Evolutionary conservation across 1,284 basidiomycete genomes (phyloP), one percentile per base, ranked within the genome.

Genomic region (Ustilago nuda): DNA sequence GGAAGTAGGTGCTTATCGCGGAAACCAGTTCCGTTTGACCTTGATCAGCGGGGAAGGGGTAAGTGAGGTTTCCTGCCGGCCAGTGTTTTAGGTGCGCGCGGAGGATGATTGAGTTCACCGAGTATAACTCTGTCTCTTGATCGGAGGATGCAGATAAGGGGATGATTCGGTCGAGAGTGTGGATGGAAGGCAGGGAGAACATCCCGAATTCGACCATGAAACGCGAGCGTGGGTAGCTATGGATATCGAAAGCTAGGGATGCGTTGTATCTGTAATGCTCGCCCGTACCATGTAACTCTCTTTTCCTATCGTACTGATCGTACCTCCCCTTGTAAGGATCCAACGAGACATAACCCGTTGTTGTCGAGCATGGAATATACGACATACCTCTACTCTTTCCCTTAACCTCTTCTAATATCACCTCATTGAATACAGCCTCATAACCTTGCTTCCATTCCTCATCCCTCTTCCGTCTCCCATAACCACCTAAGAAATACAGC

Each of bases 201-300:
- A 90, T 91, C 19, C 90, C 90, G 72, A 91, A 91, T 77, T 91
- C 90, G 71, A 91, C 91, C 43, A 91, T 88, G 69, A 89, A 90
- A 87, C 89, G 87, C n/a, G 88, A 87, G 3, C 89, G 87, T 3
- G 90, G 89, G 78, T 89, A 91, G 0, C 89, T 89, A 58, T 86
- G 87, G 68, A 90, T 88, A 74, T 91, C 87, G 82, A 91, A 91
- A 0, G 90, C 90, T 50, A 87, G 84, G 0, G 86, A 86, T 2
- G 89, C 88, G 69, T 90, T 88, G 74, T 91, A 91, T 74, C 90
- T 89, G 81, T 90, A 78, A 30, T 78, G 66, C 56, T 78, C 72
- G 11, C 72, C 76, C 8, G 66, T 72, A 7, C 91, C 90, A 66
- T 91, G 91, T 33, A 91, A 89, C 48, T 88, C 87, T 0, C 89